Base-by-base conservation (phyloP, 148 eudicot species). In the Nyssa sinensis region DNA sequence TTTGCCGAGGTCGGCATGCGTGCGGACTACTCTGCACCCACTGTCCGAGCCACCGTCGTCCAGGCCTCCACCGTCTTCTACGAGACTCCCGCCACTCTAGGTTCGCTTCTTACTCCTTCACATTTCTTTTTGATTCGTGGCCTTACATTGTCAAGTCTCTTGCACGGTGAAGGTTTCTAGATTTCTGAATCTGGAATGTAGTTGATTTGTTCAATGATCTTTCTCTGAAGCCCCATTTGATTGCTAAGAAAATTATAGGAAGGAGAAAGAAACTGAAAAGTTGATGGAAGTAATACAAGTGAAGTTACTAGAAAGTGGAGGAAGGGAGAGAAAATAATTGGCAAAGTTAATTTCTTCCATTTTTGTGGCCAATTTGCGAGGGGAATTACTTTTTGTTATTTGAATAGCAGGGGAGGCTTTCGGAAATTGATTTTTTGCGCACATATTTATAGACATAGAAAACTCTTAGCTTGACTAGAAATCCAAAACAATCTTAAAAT, bases 31-130 rank as follows among this genome's bases (percentile, higher is more conserved):
- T 79, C 87, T 13, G 35, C 89, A 14, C 37, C 88, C 68, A 87
- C 90, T 31, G 90, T 91, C 21, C 88, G 98, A 60, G 97, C 98
- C 86, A 94, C 98, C 74, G 97, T 94, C 17, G 97, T 94, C 19
- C 97, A 94, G 81, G 98, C 98, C 47, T 84, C 95, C 67, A 90
- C 98, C 83, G 75, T 94, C 80, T 92, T 92, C 85, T 92, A 90
- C 77, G 95, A 94, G 81, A 94, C 95, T 61, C 96, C 95, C 60
- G 87, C 98, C 78, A 94, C 97, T 60, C 87, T 91, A 57, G 90
- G 98, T 93, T 60, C 0, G 29, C n/a, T 41, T 32, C 16, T 23
- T 59, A 17, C 33, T 49, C 23, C n/a, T 34, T n/a, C n/a, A 11
- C 16, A 5, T 31, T 25, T 37, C 29, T 73, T 11, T 76, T 16